phyloP scores from a whole-genome alignment of 1,284 basidiomycete genomes.

The Puccinia coronata region DNA sequence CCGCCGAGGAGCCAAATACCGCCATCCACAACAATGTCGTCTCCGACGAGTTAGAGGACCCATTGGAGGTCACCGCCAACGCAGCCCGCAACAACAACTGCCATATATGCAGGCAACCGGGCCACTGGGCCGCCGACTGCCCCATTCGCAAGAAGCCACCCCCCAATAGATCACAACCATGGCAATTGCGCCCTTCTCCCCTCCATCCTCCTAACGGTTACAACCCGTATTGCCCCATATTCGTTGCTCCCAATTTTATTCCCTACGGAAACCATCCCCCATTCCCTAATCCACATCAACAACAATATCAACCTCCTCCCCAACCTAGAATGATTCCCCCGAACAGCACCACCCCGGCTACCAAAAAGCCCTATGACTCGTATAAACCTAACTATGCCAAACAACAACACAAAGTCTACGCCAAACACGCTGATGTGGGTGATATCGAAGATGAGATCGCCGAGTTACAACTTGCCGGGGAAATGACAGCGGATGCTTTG shows the following conservation, averaged over 20 bases:
- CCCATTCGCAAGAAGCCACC: neutral
- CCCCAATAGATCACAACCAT: neutral
- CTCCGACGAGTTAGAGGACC: no score
- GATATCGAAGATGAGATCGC: neutral
- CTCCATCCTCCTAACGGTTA: neutral
- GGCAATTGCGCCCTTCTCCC: no score
- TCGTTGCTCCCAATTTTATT: neutral
- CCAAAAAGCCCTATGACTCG: neutral
- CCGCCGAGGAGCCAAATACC: no score
- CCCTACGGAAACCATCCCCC: neutral
- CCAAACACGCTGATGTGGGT: neutral
- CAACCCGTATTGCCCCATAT: neutral
- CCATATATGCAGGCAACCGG: neutral
- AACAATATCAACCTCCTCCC: no score
- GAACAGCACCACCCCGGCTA: no score
- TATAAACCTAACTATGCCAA: neutral
- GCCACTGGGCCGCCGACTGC: conserved; percentile 1
- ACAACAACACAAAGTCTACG: neutral
- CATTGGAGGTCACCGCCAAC: no score
- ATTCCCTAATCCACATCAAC: neutral
- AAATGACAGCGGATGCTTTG: neutral
- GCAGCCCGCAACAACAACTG: neutral
- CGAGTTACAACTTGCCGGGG: neutral
- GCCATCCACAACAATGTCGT: no score
- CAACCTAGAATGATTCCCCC: no score